Base-by-base conservation (phyloP, 2,329 filamentous ascomycete species). In the Neoarthrinium moseri region DNA sequence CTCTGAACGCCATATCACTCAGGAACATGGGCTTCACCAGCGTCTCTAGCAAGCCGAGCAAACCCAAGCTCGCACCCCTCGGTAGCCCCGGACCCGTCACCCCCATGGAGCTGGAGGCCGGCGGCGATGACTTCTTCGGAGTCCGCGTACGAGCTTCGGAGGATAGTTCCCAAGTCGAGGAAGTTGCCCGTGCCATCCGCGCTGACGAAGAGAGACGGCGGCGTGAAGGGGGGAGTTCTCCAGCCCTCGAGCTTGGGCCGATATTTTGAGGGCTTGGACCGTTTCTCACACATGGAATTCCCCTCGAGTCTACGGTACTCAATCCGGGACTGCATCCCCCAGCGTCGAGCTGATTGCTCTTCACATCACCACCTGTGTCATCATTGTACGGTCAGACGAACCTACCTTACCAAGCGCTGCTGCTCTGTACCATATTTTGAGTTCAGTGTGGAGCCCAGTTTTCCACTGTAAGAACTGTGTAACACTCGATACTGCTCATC, bases 51-150 rank as follows among this genome's bases (percentile, higher is more conserved):
- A 64, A 65, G 12, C 55, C 67, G 3, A 68, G 69, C 37, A 78
- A 74, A 45, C 80, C 80, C 2, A 63, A 72, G 22, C 64, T 84
- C 5, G 60, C 63, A 33, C 80, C 80, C 1, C 56, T 81, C 10
- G 77, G 78, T 4, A 82, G 79, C 47, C 79, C 80, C 0, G 80
- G 80, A 0, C 79, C 80, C 0, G 79, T 84, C 12, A 84, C 81
- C 1, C 80, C 81, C 1, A 81, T 84, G 71, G 77, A 80, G 15
- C 61, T 84, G 6, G 72, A 73, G 30, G 73, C 70, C 17, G 59
- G 66, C 0, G 57, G 63, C 12, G 63, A 62, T 8, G 62, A 63
- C 30, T 68, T 68, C 23, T 71, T 77, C 29, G 58, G 72, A 26
- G 62, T 61, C 23, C 59, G 55, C 22, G 58, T 56, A 11, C 22